A percentile compares a stretch with the other conserved stretches of the same genome.
Evolutionary conservation across 108 stramenopile genomes (phyloP).

Genomic region (Nitzschia putrida): DNA sequence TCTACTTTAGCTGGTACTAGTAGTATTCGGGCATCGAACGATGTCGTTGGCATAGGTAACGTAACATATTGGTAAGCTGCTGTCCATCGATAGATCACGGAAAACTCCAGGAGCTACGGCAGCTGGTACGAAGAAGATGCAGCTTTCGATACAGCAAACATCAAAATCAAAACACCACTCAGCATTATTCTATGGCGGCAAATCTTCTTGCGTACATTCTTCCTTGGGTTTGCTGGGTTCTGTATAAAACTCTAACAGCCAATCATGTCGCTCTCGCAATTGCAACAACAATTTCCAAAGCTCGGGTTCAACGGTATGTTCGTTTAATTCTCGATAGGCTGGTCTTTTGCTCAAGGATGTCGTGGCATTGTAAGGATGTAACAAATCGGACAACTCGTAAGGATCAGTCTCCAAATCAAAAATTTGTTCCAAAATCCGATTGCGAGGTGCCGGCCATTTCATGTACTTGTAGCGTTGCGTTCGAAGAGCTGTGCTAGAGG

Average conservation of each 20-base stretch:
- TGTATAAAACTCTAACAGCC: background rate
- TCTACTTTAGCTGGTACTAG: too few relatives aligned
- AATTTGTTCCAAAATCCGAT: slow-evolving; percentile 48
- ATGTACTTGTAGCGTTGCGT: slow-evolving; percentile 66
- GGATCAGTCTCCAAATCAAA: slow-evolving; percentile 61
- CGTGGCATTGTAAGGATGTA: background rate
- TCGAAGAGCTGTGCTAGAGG: slow-evolving; percentile 52
- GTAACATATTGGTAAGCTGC: too few relatives aligned
- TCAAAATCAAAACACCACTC: too few relatives aligned
- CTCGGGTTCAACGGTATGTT: background rate
- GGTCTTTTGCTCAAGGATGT: background rate
- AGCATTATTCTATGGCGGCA: background rate
- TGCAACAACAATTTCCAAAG: background rate
- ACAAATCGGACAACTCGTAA: slow-evolving; percentile 46
- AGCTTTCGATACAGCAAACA: too few relatives aligned
- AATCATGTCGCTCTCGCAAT: background rate
- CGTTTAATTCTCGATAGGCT: background rate
- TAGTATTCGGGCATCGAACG: too few relatives aligned
- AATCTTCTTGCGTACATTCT: background rate
- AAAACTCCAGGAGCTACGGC: too few relatives aligned
- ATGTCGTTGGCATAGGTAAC: too few relatives aligned
- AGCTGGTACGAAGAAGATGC: too few relatives aligned
- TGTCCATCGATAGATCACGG: too few relatives aligned
- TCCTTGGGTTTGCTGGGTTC: background rate
- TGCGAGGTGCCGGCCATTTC: slow-evolving; percentile 45